Base-by-base conservation (phyloP, 306 rosid genomes). In the Biancaea sappan region DNA sequence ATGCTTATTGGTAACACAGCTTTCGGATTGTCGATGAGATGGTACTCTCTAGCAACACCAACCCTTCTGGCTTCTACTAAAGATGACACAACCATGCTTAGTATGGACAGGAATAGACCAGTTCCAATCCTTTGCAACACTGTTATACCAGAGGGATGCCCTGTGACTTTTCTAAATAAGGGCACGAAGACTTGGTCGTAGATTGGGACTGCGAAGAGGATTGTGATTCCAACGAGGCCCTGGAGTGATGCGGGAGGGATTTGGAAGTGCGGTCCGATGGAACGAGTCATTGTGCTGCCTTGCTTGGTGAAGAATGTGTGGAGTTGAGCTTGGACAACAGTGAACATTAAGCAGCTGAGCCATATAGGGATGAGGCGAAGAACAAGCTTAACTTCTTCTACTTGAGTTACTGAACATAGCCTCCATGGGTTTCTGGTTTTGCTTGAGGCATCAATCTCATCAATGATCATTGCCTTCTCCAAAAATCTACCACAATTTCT, bases 201-300 rank as follows among this genome's bases (percentile, higher is more conserved):
- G 53, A 87, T 13, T 0, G 89, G 91, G 6, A 93, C 79, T 0
- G 79, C 70, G 2, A 79, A 19, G 29, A 92, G 74, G 64, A 90
- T 86, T 6, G 85, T 31, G 29, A 85, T 0, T 26, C 90, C 90
- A 0, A 87, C 81, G 0, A 92, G 34, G 71, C 88, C 85, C 32
- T 80, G 96, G 5, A 92, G 88, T 31, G 94, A 87, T 0, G 96
- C 96, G 1, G 92, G 89, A 0, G 98, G 91, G 52, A 88, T 14
- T 21, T 75, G 47, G 8, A 90, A 90, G 50, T 74, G 66, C 11
- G 92, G 76, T 6, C 96, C 94, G 5, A 90, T 34, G 1, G 92
- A 75, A 34, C 89, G 83, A 72, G 22, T 3, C 81, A 90, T 34
- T 10, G 91, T 87, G 70, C 79, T 81, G 7, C 90, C 90, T 87